Evolutionary conservation across 768 basidiomycete genomes (phyloP).

Genomic region (Pleurotus giganteus): DNA sequence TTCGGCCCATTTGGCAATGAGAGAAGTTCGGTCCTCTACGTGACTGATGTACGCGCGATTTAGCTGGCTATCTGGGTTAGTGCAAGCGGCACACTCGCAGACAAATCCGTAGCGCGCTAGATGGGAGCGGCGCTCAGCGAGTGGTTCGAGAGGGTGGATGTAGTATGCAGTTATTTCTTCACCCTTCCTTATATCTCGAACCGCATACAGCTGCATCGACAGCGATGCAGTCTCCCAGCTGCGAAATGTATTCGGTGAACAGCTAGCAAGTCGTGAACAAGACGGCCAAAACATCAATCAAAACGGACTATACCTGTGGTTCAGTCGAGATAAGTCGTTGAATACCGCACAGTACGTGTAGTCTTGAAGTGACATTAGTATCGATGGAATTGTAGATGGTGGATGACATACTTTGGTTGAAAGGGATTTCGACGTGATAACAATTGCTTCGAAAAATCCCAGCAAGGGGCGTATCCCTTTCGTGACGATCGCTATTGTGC

Average conservation of each 20-base stretch:
- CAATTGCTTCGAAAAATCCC: not conserved
- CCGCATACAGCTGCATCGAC: conserved; percentile 25
- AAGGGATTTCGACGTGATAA: not conserved
- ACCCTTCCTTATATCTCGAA: conserved; percentile 26
- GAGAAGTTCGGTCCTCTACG: no score
- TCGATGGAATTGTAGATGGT: not conserved
- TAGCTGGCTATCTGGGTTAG: no score
- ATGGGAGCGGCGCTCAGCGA: conserved; percentile 20
- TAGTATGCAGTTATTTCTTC: conserved; percentile 33
- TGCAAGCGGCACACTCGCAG: conserved; percentile 27
- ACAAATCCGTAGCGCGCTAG: conserved; percentile 28
- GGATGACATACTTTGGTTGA: not conserved
- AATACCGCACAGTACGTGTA: conserved; percentile 14
- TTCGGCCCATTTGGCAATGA: no score
- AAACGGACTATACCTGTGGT: no score
- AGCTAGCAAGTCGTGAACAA: conserved; percentile 14
- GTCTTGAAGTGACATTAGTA: not conserved
- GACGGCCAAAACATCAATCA: no score
- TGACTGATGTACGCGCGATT: not conserved
- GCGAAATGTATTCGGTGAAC: conserved; percentile 18
- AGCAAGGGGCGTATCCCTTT: not conserved
- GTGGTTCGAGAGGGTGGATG: conserved; percentile 12
- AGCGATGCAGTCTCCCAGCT: conserved; percentile 24
- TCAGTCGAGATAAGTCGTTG: conserved; percentile 21
- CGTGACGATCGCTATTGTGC: no score